phyloP scores from a whole-genome alignment of 1,139 yeast species.

The Pichia sp. region DNA sequence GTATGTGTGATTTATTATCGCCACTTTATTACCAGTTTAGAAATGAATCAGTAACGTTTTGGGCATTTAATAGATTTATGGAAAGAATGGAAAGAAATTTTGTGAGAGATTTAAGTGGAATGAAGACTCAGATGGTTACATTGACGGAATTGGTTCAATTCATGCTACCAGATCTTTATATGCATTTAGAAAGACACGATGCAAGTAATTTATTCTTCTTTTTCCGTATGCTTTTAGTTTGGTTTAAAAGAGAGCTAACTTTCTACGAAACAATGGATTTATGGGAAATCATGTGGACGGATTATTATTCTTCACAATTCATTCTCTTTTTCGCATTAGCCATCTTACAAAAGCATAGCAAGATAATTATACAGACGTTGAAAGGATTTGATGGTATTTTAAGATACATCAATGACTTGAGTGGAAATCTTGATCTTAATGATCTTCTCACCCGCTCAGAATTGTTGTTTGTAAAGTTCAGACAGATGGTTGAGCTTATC shows the following conservation, averaged over 20 bases:
- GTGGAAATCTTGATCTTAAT: conserved; percentile 61
- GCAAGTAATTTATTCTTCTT: conserved; percentile 87
- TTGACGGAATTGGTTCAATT: conserved; percentile 79
- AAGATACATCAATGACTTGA: conserved; percentile 86
- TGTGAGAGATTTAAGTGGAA: conserved; percentile 85
- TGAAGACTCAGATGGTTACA: conserved; percentile 80
- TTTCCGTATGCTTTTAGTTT: conserved; percentile 87
- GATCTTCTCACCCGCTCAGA: conserved; percentile 78
- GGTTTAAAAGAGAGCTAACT: conserved; percentile 89
- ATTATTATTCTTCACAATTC: conserved; percentile 76
- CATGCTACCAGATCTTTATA: conserved; percentile 78
- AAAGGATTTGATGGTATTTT: conserved; percentile 82
- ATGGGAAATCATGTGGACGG: conserved; percentile 94
- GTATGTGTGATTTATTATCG: conserved; percentile 90
- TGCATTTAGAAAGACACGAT: conserved; percentile 81
- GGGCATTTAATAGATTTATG: conserved; percentile 89
- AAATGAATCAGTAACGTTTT: conserved; percentile 77
- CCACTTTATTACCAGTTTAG: conserved; percentile 75
- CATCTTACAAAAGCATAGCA: conserved; percentile 78
- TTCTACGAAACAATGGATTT: conserved; percentile 72
- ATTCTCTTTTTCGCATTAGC: conserved; percentile 84
- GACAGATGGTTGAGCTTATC: conserved; percentile 69
- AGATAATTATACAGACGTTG: conserved; percentile 68
- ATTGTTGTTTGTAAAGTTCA: conserved; percentile 69
- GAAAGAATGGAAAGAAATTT: conserved; percentile 94